Evolutionary conservation across 1,139 yeast species (phyloP), one percentile per base, ranked within the genome.

Genomic region (Taphrina confusa): DNA sequence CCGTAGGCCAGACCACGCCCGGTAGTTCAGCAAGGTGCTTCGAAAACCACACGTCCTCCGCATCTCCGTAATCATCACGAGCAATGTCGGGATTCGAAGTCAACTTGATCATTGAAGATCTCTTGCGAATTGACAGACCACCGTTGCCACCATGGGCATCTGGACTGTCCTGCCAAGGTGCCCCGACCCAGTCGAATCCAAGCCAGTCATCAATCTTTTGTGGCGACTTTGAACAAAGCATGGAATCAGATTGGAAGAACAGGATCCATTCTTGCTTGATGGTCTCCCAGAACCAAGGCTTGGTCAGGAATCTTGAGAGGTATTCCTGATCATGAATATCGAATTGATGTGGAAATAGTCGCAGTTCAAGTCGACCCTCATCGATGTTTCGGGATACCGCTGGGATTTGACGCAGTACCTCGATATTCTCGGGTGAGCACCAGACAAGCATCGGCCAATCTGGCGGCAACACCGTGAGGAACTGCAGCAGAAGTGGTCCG

Each of bases 101-200:
- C 58, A 54, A 23, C 33, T 44, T 42, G 34, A 54, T 42, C 44
- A 54, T 45, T 4, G 45, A 42, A n/a, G 51, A 54, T n/a, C 58
- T 27, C 44, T 54, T 42, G 3, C 51, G 30, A 28, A 44, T 6
- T 4, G 58, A 54, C 14, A 33, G 51, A 1, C 45, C 51, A 5
- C 58, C 58, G 27, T 54, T 54, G 45, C 58, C 58, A 6, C 58
- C 58, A 14, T 44, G 42, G n/a, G 51, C 58, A 18, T 44, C 30
- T 5, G 58, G 58, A 23, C 58, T 31, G 16, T 54, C 58, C 25
- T 42, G 51, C 58, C 58, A 54, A 3, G 58, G 58, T 5, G 51
- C 58, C 12, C 58, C 58, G n/a, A 54, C 58, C 58, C 58, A 44
- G 23, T 44, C 51, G 27, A 33, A 54, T 12, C 58, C 58, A n/a